Conservation (phyloP, 768 basidiomycete genomes). For the Rhizopogon rudus region DNA sequence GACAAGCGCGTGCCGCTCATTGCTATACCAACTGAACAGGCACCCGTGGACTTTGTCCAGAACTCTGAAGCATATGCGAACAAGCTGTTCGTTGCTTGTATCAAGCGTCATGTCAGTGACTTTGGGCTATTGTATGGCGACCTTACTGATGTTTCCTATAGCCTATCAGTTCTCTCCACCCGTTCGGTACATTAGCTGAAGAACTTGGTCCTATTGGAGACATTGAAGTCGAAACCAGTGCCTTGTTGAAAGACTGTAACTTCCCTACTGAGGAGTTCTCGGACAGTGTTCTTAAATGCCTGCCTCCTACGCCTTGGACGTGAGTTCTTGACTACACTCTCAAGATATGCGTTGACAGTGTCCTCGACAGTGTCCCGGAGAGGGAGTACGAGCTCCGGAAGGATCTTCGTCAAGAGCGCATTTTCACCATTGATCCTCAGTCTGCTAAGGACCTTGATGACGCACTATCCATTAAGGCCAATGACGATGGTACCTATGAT, state of each 20-base stretch:
- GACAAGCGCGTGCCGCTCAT: conserved; percentile 98
- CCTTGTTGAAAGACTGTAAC: conserved; percentile 96
- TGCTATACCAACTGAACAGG: conserved; percentile 98
- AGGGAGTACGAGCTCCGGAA: conserved; percentile 83
- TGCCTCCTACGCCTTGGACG: conserved; percentile 95
- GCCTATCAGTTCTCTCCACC: conserved; percentile 96
- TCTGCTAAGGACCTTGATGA: conserved; percentile 93
- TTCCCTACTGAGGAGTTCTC: conserved; percentile 98
- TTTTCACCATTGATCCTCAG: conserved; percentile 92
- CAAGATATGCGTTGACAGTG: conserved; percentile 7
- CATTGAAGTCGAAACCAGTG: conserved; percentile 96
- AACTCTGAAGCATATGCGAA: conserved; percentile 88
- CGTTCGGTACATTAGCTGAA: conserved; percentile 96
- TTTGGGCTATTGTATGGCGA: conserved; percentile 3
- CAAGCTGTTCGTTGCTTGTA: conserved; percentile 94
- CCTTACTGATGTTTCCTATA: conserved; percentile 26
- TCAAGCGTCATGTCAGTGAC: conserved; percentile 87
- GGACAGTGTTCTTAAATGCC: conserved; percentile 90
- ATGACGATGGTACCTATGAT: conserved; percentile 90
- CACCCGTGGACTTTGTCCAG: conserved; percentile 93
- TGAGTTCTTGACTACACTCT: conserved; percentile 30
- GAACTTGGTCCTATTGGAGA: conserved; percentile 99
- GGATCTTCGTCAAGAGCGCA: conserved; percentile 78
- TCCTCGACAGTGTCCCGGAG: conserved; percentile 67
- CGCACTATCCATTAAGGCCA: conserved; percentile 82